Evolutionary conservation across 1,284 basidiomycete species (phyloP).

Genomic region (Xerocomus minutiporus): DNA sequence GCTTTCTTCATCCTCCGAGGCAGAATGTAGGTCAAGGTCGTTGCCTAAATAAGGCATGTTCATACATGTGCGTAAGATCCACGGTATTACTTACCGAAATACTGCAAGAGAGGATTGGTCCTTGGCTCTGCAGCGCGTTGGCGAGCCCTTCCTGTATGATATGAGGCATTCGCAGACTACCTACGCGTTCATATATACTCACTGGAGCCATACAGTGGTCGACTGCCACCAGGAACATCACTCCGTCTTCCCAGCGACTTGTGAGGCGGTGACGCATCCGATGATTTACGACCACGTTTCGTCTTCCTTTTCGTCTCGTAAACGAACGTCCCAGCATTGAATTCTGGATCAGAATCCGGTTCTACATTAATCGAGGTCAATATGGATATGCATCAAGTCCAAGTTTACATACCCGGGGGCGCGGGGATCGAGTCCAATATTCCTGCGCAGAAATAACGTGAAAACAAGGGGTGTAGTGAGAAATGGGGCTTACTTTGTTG

Average conservation of each 20-base stretch:
- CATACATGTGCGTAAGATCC: neutral
- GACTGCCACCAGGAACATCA: conserved; percentile 2
- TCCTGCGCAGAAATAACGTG: conserved; percentile 14
- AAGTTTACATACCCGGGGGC: conserved; percentile 23
- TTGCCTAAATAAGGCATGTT: conserved; percentile 23
- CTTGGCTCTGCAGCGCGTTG: conserved; percentile 3
- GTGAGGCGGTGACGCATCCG: conserved; percentile 13
- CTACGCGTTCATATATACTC: neutral
- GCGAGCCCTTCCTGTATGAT: conserved; percentile 1
- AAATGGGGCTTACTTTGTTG: conserved; percentile 12
- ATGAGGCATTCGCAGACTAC: neutral
- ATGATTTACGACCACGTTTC: conserved; percentile 17
- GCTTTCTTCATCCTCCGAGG: conserved; percentile 42
- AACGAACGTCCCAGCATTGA: conserved; percentile 42
- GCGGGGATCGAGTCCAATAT: conserved; percentile 26
- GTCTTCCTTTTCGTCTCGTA: conserved; percentile 36
- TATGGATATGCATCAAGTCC: no score
- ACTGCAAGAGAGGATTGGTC: conserved; percentile 29
- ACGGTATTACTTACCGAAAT: conserved; percentile 23
- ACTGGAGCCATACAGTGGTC: conserved; percentile 13
- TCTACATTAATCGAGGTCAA: conserved; percentile 15
- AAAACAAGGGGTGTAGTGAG: neutral
- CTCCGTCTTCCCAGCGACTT: conserved; percentile 14
- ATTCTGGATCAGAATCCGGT: conserved; percentile 55
- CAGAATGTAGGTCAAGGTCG: conserved; percentile 43